Base-by-base conservation (phyloP, 1,284 basidiomycete species). In the Wolfiporia cocos region DNA sequence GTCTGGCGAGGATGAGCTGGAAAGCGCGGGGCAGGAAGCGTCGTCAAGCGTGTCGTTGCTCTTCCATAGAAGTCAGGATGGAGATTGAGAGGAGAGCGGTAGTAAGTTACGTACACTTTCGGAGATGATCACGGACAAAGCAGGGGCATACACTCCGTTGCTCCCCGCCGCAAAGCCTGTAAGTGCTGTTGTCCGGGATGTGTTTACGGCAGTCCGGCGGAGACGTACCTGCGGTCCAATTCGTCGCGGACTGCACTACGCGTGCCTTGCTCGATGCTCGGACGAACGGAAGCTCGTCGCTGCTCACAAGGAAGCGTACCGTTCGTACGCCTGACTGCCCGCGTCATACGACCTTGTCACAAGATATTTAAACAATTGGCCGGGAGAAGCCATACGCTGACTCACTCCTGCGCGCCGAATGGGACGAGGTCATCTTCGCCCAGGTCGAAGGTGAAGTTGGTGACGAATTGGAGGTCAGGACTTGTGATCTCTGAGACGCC, bases 41-140 rank as follows among this genome's bases (percentile, higher is more conserved):
- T 83, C 75, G 41, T 87, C 76, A 1, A 93, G 70, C 0, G 90
- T 92, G 54, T 87, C 76, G 57, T 92, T 92, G 20, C 64, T 63
- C 66, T 74, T 43, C 1, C 41, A 15, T 36, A 24, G 28, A 20
- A 41, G 35, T 41, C 19, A 37, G 34, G 4, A 33, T 17, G 19
- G 2, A 24, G 15, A 24, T 3, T 21, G 34, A 4, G 5, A 34
- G 10, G 15, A 30, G 14, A 6, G n/a, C n/a, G n/a, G n/a, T 11
- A 37, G 19, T 5, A 35, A 4, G 39, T 18, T 6, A 47, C 67
- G 40, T 47, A 81, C 79, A 6, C 62, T 59, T 57, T 77, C 74
- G 14, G 69, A 62, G 14, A 86, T 52, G 41, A 81, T 63, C n/a
- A 83, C 68, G 0, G 73, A 68, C 2, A 83, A 46, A 4, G 50